Percentiles rank a stretch among this genome's conserved stretches.
These are phyloP conservation scores for Gnomoniopsis sp. DNA, from an alignment of 2,329 filamentous ascomycete species.

Conservation along the genomic window DNA sequence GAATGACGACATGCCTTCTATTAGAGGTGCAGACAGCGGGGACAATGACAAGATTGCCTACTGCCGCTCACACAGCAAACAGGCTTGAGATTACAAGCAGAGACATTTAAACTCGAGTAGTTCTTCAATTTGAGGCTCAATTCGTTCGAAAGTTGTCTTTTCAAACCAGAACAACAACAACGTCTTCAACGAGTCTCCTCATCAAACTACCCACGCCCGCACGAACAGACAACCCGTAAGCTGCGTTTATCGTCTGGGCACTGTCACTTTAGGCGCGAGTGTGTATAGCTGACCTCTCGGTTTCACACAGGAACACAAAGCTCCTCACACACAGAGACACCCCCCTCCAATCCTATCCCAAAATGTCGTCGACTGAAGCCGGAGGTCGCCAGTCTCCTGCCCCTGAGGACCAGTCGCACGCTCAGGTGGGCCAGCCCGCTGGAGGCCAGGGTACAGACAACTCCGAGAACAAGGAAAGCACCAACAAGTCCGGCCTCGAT, in stretches of 20 bases:
- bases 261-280: not conserved
- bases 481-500: slow-evolving; percentile 49
- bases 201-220: not conserved
- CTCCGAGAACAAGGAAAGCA: slow-evolving; percentile 49
- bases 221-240: not conserved
- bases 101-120: not conserved
- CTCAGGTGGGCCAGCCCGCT: slow-evolving; percentile 59
- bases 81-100: not conserved
- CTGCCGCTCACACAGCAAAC: not conserved
- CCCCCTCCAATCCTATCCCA: slow-evolving; percentile 35
- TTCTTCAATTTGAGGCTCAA: not conserved
- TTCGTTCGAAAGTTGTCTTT: not conserved
- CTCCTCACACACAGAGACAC: slow-evolving; percentile 1
- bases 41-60: not conserved
- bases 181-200: not conserved
- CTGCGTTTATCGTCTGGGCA: not conserved
- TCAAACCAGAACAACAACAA: not conserved
- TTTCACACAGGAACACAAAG: not conserved
- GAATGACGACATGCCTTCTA: not conserved
- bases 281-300: not conserved
- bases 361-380: slow-evolving; percentile 59
- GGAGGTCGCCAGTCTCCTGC: slow-evolving; percentile 75
- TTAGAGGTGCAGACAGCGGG: not conserved
- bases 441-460: slow-evolving; percentile 56
- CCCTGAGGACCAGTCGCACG: slow-evolving; percentile 63